Evolutionary conservation across 2,329 filamentous ascomycete species (phyloP), one percentile per base, ranked within the genome.

Genomic region (Stagonosporopsis vannaccii): DNA sequence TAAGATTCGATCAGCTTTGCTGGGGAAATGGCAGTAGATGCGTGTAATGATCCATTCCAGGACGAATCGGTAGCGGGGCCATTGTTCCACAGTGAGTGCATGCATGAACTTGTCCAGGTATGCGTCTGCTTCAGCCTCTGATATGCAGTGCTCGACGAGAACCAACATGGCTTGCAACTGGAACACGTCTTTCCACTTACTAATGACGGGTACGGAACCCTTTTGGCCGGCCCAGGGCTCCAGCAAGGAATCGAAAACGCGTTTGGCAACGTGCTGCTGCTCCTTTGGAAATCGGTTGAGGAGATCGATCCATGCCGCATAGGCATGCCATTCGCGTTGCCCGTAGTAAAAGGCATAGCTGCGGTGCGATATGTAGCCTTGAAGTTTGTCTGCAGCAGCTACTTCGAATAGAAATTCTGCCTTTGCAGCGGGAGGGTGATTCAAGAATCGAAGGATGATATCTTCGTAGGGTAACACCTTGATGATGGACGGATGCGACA

Each of bases 1-100:
- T 3, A 81, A 61, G 11, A 80, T 72, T 1, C 67, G 58, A 2
- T 60, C 41, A n/a, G 72, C 59, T 20, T 75, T 71, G 0, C 66
- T 57, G 2, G 73, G 68, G 36, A 73, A 71, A 8, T 69, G 68
- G 15, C 75, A 66, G 44, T 79, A 78, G 13, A 79, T 75, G 5
- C 79, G 77, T 1, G 74, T 72, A n/a, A 81, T 72, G 45, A 78
- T 78, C 80, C 80, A 82, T 58, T 81, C 79, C 1, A 82, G 64
- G 2, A 82, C 61, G 57, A 78, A 80, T 20, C 81, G 74, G 60
- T 78, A 81, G 20, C 78, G 73, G 13, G 81, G 81, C 61, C 81
- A 74, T 7, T 78, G 78, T 54, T 83, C 81, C 9, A 81, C 62
- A 1, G 76, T 68, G 13, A 82, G 66, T 15, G 80, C 71, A 42